These are phyloP conservation scores for Ustanciosporium gigantosporum DNA, from an alignment of 1,284 basidiomycete genomes.

Conservation along the genomic window DNA sequence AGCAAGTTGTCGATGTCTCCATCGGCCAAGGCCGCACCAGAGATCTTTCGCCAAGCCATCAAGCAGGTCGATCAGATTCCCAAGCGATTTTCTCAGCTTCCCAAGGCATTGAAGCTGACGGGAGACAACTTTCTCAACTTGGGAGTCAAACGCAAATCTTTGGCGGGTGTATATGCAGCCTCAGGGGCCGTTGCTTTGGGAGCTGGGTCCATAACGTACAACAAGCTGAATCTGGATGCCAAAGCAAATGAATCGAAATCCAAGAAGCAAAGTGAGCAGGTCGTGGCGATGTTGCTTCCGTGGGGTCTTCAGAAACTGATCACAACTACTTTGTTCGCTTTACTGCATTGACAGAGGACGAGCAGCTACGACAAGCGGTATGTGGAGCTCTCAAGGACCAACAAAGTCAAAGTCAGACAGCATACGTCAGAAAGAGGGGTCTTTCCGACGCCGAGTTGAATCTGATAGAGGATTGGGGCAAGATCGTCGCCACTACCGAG, in stretches of 20 bases:
- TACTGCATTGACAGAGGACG: conserved; percentile 10
- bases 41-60: too few relatives aligned
- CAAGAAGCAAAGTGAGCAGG: conserved; percentile 9
- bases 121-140: conserved; percentile 14
- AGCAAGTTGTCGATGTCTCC: too few relatives aligned
- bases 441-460: conserved; percentile 13
- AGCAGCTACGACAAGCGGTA: not conserved
- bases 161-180: conserved; percentile 17
- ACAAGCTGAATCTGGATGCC: conserved; percentile 8
- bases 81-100: too few relatives aligned
- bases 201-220: conserved; percentile 22
- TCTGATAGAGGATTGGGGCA: conserved; percentile 32
- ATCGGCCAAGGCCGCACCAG: too few relatives aligned
- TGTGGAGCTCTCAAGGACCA: conserved; percentile 1
- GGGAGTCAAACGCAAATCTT: conserved; percentile 19
- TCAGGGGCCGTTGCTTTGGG: conserved; percentile 11
- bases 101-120: too few relatives aligned
- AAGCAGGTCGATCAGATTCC: too few relatives aligned
- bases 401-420: too few relatives aligned
- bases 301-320: not conserved
- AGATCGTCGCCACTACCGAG: conserved; percentile 27
- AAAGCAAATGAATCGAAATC: conserved; percentile 1
- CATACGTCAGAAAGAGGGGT: not conserved
- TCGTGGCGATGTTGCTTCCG: not conserved
- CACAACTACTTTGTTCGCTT: not conserved